Evolutionary conservation across 164 flowering plant genomes (phyloP).

Genomic region (Vitis labrusca): DNA sequence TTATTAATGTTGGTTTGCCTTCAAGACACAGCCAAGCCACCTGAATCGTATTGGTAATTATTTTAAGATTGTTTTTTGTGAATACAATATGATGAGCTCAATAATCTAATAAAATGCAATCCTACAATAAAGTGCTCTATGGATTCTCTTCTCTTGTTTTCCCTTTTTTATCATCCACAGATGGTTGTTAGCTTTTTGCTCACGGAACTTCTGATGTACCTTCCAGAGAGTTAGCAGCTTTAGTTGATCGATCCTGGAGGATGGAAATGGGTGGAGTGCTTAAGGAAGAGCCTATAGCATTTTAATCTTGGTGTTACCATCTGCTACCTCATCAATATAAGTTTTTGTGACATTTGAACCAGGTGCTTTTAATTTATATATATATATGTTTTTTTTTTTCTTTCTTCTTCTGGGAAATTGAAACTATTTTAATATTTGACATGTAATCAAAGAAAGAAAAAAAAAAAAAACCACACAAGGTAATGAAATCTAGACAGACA

Average conservation of each 20-base stretch:
- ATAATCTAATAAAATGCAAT: too few relatives aligned
- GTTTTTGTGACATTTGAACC: conserved; percentile 12
- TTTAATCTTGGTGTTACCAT: conserved; percentile 15
- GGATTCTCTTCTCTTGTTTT: neutral
- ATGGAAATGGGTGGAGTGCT: conserved; percentile 93
- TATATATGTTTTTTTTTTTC: neutral
- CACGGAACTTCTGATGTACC: conserved; percentile 6
- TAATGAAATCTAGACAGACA: neutral
- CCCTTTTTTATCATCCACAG: neutral
- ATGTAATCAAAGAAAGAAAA: neutral
- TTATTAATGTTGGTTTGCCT: too few relatives aligned
- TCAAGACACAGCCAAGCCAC: too few relatives aligned
- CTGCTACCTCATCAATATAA: neutral
- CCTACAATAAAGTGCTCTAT: neutral
- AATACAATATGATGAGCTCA: too few relatives aligned
- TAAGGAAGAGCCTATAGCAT: conserved; percentile 55
- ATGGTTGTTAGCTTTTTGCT: conserved; percentile 3
- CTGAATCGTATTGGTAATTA: too few relatives aligned
- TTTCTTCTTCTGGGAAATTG: neutral
- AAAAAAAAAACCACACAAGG: neutral
- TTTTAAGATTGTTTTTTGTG: too few relatives aligned
- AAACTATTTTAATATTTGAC: neutral
- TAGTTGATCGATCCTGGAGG: conserved; percentile 91
- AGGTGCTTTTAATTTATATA: neutral
- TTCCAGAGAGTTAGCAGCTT: conserved; percentile 72